phyloP scores from a whole-genome alignment of 225 moss, liverwort and hornwort genomes.

The Marchantia polymorpha region DNA sequence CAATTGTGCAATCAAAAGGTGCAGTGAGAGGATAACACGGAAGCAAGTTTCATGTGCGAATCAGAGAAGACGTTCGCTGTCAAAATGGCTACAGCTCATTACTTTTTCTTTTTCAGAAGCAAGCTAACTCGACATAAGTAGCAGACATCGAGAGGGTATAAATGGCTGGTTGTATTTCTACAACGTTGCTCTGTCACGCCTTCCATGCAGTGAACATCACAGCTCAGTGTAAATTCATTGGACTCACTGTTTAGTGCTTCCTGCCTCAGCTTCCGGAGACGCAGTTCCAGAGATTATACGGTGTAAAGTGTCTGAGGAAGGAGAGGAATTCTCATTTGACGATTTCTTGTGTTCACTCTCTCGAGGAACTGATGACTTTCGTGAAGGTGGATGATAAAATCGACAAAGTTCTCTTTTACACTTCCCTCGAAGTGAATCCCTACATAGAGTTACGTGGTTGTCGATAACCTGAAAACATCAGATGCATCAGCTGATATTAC shows the following conservation, averaged over 20 bases:
- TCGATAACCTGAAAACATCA: conserved; percentile 44
- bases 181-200: not conserved
- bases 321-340: conserved; percentile 29
- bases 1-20: not conserved
- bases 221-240: not conserved
- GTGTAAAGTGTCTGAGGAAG: conserved; percentile 27
- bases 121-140: too few species aligned
- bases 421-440: conserved; percentile 49
- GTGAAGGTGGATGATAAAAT: conserved; percentile 48
- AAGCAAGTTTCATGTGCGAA: not conserved
- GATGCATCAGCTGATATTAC: conserved; percentile 4
- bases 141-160: too few species aligned
- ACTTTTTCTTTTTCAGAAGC: too few species aligned
- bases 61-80: not conserved
- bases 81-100: not conserved
- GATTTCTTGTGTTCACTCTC: conserved; percentile 34
- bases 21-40: not conserved
- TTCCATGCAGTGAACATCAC: not conserved
- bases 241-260: conserved; percentile 8
- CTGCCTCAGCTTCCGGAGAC: conserved; percentile 32
- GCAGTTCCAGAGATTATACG: conserved; percentile 34
- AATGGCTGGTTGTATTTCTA: too few species aligned
- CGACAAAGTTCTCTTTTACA: conserved; percentile 52
- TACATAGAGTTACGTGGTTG: conserved; percentile 50
- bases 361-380: conserved; percentile 32